Base-by-base conservation (phyloP, 208 protist genomes). In the Trypanosoma vivax region DNA sequence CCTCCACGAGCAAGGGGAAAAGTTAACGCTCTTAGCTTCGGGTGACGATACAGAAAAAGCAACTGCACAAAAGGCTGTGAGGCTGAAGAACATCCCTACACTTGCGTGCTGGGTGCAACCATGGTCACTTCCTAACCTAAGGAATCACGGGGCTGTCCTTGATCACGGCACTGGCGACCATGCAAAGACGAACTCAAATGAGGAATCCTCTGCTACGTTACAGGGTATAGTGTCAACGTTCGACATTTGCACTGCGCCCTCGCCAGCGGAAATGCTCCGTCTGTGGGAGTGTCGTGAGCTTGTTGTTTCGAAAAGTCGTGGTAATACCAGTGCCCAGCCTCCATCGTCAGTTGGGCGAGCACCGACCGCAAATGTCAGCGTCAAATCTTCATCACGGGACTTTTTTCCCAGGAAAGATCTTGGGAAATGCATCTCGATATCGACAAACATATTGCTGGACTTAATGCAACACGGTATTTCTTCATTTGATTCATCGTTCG, bases 101-200 rank as follows among this genome's bases (percentile, higher is more conserved):
- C 47, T 84, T 2, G 40, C 54, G 19, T 30, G 31, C 18, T 72
- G 64, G 34, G 18, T 90, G 52, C 65, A 78, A 45, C 83, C 83
- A 14, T 90, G 83, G 79, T 77, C 46, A 7, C 42, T 74, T 29
- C 61, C 65, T 6, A 33, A 70, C 23, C 48, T 62, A 5, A 59
- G 35, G 21, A 51, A 54, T 35, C 65, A 61, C 28, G 83, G 69
- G 3, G 61, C 81, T 19, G 70, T 62, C 10, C 35, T 90, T 21
- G 83, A 90, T 21, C 71, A 78, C 16, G 76, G 75, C 2, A 74
- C 61, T 11, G 61, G 69, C 14, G 83, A 90, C 31, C 65, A 63
- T 31, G 39, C 48, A 0, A 41, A 41, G 34, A 4, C 35, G 46
- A 11, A n/a, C 3, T 34, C 9, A 19, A 11, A 11, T 14, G 9